Conservation (phyloP, 2,329 filamentous ascomycete species). For the Thermothelomyces thermophilus region DNA sequence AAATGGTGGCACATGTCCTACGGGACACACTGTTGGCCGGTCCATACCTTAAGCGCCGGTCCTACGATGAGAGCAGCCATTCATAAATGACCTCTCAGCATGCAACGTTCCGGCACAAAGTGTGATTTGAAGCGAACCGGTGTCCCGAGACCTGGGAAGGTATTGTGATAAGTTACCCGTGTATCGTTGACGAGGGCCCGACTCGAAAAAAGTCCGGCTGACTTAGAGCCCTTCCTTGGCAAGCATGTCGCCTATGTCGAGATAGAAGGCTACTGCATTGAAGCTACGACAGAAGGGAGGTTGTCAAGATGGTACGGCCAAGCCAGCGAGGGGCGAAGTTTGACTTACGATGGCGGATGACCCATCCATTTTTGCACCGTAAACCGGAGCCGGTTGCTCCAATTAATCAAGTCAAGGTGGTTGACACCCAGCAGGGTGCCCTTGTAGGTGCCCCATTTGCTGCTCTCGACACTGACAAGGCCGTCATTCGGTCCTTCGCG, state of each 20-base stretch:
- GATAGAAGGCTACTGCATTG: conserved; percentile 61
- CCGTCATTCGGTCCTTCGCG: conserved; percentile 58
- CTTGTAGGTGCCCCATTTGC: conserved; percentile 57
- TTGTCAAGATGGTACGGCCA: not conserved
- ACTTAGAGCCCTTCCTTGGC: conserved; percentile 53
- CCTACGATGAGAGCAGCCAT: too few relatives aligned
- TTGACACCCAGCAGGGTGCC: conserved; percentile 56
- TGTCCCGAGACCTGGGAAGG: not conserved
- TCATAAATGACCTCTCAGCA: too few relatives aligned
- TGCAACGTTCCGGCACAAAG: too few relatives aligned
- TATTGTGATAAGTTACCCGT: too few relatives aligned
- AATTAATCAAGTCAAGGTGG: conserved; percentile 62
- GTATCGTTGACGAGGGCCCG: conserved; percentile 37
- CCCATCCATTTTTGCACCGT: conserved; percentile 49
- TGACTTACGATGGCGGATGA: conserved; percentile 44
- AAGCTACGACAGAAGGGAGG: conserved; percentile 38
- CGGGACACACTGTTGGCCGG: too few relatives aligned
- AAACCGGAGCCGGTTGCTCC: conserved; percentile 56
- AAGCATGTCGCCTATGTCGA: conserved; percentile 62
- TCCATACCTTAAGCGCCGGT: too few relatives aligned
- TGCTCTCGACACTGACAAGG: conserved; percentile 59
- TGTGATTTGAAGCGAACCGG: not conserved
- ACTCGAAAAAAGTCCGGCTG: not conserved
- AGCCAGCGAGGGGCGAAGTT: not conserved
- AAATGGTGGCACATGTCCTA: too few relatives aligned